Percentiles rank a stretch among this genome's conserved stretches.
Evolutionary conservation across 331 rosid species (phyloP).

Genomic region (Malus hybrid): DNA sequence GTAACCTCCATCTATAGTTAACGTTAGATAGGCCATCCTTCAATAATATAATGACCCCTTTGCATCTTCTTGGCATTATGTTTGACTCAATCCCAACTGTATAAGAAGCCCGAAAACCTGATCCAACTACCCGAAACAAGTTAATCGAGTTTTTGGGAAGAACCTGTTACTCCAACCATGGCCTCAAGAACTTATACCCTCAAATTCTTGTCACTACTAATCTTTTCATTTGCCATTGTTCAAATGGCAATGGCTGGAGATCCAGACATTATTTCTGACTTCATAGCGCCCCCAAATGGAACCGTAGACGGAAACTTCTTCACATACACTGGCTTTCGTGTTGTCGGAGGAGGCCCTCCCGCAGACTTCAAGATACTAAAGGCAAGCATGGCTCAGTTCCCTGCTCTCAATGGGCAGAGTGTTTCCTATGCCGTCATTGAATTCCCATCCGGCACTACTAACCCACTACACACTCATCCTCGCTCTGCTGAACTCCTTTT

Average conservation of each 20-base stretch:
- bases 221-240: neutral
- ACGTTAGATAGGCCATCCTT: too few species aligned
- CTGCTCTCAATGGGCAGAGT: conserved; percentile 51
- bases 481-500: conserved; percentile 29
- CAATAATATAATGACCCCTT: too few species aligned
- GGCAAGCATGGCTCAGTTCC: conserved; percentile 36
- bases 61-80: too few species aligned
- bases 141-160: too few species aligned
- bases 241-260: conserved; percentile 14
- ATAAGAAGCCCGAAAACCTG: too few species aligned
- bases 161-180: neutral
- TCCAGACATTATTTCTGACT: conserved; percentile 24
- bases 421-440: conserved; percentile 39
- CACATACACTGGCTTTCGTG: conserved; percentile 17
- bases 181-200: neutral
- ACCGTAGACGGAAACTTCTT: conserved; percentile 25
- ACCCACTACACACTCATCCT: conserved; percentile 24
- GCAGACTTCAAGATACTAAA: conserved; percentile 24
- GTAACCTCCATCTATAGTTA: neutral
- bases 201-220: conserved; percentile 2
- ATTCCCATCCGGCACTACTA: conserved; percentile 15
- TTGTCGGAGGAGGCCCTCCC: neutral
- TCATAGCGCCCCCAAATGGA: conserved; percentile 18
- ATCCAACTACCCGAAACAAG: too few species aligned
- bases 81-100: too few species aligned